phyloP scores from a whole-genome alignment of 2,329 filamentous ascomycete species.

The Monilinia aucupariae region DNA sequence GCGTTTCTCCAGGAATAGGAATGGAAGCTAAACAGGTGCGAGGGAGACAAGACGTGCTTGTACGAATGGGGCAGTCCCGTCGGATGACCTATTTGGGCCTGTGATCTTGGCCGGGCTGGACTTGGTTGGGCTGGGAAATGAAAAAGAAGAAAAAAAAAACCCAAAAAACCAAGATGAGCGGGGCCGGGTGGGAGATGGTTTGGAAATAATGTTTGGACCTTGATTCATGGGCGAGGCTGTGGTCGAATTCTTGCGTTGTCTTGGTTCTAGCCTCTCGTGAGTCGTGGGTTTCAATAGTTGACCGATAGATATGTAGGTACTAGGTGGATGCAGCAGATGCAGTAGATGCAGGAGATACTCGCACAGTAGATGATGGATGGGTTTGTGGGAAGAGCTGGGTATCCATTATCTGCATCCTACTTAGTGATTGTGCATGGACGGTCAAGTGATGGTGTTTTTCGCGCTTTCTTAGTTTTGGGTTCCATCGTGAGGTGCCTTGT shows the following conservation, averaged over 20 bases:
- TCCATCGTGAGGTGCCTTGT: neutral
- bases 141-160: neutral
- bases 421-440: conserved; percentile 4
- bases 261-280: conserved; percentile 2
- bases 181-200: conserved; percentile 2
- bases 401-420: neutral
- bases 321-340: no score
- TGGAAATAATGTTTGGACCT: conserved; percentile 10
- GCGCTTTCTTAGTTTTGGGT: neutral
- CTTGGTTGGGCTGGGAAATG: conserved; percentile 4
- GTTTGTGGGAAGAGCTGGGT: neutral
- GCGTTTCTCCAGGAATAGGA: conserved; percentile 9
- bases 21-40: neutral
- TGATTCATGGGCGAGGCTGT: conserved; percentile 16
- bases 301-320: neutral
- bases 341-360: no score
- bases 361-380: no score
- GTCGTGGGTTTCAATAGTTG: conserved; percentile 10
- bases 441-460: neutral
- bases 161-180: no score
- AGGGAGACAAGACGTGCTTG: neutral
- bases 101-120: neutral
- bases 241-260: conserved; percentile 3
- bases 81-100: neutral
- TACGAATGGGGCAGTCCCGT: neutral